These are phyloP conservation scores for Taxillus chinensis DNA, from an alignment of 164 flowering plant species.

Conservation along the genomic window DNA sequence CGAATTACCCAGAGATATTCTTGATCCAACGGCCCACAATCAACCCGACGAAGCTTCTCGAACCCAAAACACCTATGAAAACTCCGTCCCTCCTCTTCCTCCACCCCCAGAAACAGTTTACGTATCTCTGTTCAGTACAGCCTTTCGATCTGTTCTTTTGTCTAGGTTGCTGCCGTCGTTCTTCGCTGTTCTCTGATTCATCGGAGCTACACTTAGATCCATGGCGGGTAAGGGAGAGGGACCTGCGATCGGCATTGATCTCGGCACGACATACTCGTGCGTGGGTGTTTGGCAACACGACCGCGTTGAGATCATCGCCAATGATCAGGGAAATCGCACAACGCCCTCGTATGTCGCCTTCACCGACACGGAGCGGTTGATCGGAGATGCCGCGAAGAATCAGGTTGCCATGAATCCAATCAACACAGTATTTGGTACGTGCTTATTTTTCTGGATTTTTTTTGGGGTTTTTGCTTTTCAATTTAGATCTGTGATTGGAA, in stretches of 20 bases:
- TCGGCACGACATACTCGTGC: conserved; percentile 47
- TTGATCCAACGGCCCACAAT: not conserved
- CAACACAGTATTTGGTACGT: conserved; percentile 44
- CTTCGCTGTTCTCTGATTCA: not conserved
- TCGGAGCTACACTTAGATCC: not conserved
- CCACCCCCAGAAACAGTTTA: not conserved
- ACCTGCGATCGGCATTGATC: conserved; percentile 41
- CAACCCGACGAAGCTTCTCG: not conserved
- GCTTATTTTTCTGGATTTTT: not conserved
- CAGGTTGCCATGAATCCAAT: conserved; percentile 48
- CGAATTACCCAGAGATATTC: not conserved
- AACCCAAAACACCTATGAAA: conserved; percentile 1
- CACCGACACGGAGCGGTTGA: conserved; percentile 33
- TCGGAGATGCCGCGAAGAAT: conserved; percentile 51
- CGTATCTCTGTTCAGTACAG: not conserved
- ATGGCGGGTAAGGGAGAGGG: conserved; percentile 7
- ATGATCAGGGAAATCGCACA: conserved; percentile 44
- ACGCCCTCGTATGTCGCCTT: conserved; percentile 50
- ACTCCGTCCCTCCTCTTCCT: not conserved
- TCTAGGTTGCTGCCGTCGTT: not conserved
- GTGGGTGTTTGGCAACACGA: conserved; percentile 54
- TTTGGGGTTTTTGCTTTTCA: not conserved
- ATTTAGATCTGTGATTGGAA: not conserved
- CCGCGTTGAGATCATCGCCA: conserved; percentile 39
- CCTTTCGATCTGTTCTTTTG: not conserved